These are phyloP conservation scores for Apiospora rasikravindrae DNA, from an alignment of 2,329 filamentous ascomycete species.

Conservation along the genomic window DNA sequence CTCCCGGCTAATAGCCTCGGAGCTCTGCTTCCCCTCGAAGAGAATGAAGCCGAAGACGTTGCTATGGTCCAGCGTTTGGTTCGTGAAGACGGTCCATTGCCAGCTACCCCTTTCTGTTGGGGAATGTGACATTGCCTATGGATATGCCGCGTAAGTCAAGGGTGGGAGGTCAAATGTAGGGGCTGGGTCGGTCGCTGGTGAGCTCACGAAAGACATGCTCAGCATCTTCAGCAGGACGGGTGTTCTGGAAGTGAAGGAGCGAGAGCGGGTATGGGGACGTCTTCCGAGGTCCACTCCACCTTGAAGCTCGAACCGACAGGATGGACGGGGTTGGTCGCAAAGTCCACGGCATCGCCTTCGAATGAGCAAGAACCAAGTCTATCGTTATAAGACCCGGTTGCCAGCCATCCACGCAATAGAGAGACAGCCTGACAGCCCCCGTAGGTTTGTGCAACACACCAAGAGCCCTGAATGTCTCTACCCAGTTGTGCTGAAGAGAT, in stretches of 20 bases:
- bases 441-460: not conserved
- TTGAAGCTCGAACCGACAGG: not conserved
- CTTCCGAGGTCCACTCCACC: not conserved
- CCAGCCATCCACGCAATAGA: not conserved
- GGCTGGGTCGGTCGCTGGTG: not conserved
- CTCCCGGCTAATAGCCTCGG: not conserved
- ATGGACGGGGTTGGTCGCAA: not conserved
- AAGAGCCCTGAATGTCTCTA: not conserved
- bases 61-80: not conserved
- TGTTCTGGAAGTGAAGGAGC: not conserved
- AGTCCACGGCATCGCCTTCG: not conserved
- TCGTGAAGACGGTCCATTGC: not conserved
- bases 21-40: not conserved
- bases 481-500: not conserved
- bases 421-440: not conserved
- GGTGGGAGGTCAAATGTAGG: too few species aligned
- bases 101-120: not conserved
- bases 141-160: not conserved
- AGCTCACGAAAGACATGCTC: not conserved
- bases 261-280: not conserved
- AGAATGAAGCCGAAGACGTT: not conserved
- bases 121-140: not conserved
- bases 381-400: not conserved
- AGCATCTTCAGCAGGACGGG: not conserved
- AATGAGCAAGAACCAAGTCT: not conserved